Conservation (phyloP, 2,329 filamentous ascomycete species). For the Aspergillus quadrilineatus region DNA sequence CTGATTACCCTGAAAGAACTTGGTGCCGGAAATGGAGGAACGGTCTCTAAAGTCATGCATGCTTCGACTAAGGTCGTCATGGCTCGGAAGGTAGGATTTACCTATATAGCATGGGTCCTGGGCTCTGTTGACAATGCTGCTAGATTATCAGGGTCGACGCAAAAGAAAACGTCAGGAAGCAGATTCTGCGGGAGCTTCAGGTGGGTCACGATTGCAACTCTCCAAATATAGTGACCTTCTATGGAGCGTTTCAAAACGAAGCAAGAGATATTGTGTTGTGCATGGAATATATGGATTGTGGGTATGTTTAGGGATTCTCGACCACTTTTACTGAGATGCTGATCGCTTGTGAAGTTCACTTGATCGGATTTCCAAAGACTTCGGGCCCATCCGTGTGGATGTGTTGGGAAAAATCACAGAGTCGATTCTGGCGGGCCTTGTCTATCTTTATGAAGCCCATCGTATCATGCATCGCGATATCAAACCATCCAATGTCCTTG, state of each 20-base stretch:
- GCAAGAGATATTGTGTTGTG: conserved; percentile 98
- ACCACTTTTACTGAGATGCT: conserved; percentile 12
- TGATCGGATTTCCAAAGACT: conserved; percentile 89
- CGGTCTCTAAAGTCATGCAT: conserved; percentile 97
- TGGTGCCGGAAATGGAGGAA: conserved; percentile 93
- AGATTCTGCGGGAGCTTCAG: conserved; percentile 93
- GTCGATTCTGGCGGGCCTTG: conserved; percentile 86
- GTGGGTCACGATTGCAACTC: conserved; percentile 99
- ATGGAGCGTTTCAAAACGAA: conserved; percentile 94
- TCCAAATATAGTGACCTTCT: conserved; percentile 95
- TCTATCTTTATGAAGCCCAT: conserved; percentile 91
- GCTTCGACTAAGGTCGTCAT: conserved; percentile 92
- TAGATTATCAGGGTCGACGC: conserved; percentile 97
- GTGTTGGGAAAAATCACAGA: conserved; percentile 97
- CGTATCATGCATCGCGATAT: conserved; percentile 99
- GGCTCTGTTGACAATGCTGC: conserved; percentile 10
- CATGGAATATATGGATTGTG: conserved; percentile 99
- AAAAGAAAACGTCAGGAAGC: conserved; percentile 93
- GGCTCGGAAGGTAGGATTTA: conserved; percentile 79
- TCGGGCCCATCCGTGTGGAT: conserved; percentile 92
- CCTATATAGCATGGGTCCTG: conserved; percentile 5
- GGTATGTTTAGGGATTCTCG: conserved; percentile 62
- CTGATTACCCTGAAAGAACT: conserved; percentile 91
- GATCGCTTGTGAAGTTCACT: conserved; percentile 59
- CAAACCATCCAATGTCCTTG: conserved; percentile 95